Conservation (phyloP, 306 rosid genomes). For the Mucuna pruriens region DNA sequence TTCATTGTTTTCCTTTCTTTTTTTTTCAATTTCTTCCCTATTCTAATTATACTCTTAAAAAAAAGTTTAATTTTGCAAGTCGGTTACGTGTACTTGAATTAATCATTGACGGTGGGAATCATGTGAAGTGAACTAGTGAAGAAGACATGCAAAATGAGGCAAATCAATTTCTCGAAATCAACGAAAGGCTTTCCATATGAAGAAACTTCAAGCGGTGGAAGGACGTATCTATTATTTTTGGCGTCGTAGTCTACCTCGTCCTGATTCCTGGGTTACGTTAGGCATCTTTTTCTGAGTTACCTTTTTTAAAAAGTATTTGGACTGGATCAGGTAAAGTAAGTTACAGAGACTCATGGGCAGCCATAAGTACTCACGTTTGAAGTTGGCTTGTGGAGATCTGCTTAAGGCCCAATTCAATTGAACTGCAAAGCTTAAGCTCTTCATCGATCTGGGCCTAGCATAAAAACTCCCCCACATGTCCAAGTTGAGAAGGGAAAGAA, state of each 20-base stretch:
- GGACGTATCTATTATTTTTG: background rate
- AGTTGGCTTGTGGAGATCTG: background rate
- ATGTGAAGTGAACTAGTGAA: background rate
- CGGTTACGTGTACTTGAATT: background rate
- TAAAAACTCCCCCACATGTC: no score
- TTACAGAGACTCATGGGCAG: background rate
- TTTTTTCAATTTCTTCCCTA: background rate
- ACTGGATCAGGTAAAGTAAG: background rate
- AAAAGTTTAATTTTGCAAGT: background rate
- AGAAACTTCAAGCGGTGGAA: background rate
- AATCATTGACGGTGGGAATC: background rate
- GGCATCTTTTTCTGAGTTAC: background rate
- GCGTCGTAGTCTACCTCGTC: background rate
- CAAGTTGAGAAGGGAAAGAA: no score
- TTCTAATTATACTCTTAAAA: background rate
- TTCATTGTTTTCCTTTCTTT: no score
- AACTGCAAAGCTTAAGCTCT: background rate
- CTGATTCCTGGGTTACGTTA: background rate
- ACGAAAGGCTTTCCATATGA: background rate
- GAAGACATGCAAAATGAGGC: background rate
- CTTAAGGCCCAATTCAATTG: background rate
- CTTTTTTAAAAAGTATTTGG: background rate
- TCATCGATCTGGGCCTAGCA: no score
- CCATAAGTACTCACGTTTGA: no score
- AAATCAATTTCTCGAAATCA: background rate